Evolutionary conservation across 2,329 filamentous ascomycete genomes (phyloP), one percentile per base, ranked within the genome.

Genomic region (Venturia effusa): DNA sequence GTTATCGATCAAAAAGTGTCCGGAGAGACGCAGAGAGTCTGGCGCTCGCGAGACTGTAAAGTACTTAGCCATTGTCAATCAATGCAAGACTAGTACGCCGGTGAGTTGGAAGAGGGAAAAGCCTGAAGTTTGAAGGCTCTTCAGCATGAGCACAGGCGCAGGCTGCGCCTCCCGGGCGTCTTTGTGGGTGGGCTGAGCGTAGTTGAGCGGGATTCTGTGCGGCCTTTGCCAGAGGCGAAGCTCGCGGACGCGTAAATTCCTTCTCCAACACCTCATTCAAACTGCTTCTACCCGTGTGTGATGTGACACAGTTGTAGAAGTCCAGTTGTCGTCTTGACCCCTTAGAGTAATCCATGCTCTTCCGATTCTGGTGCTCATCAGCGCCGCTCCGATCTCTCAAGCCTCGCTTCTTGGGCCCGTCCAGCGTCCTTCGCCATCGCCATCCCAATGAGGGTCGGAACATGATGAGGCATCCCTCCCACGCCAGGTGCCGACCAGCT

Each of bases 341-440:
- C 34, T 27, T 13, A n/a, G n/a, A n/a, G n/a, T n/a, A n/a, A 57
- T 57, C 51, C 51, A 19, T 57, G 51, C 51, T 57, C 51, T 57
- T 57, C 27, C 27, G 34, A 11, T 2, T 8, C 17, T n/a, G 27
- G 15, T 34, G 2, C 51, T 57, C 27, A 34, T n/a, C 30, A 32
- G n/a, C 19, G 51, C 51, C 27, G 30, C 7, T n/a, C 24, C 27
- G 10, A 34, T 37, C 1, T 30, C 17, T n/a, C 30, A 55, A 55
- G 51, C 51, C 43, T 48, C 43, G 17, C 17, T 4, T 17, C n/a
- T n/a, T n/a, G n/a, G n/a, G n/a, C n/a, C n/a, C n/a, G n/a, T n/a
- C n/a, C n/a, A n/a, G n/a, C n/a, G n/a, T n/a, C n/a, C n/a, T n/a
- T n/a, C n/a, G n/a, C n/a, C n/a, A n/a, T n/a, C n/a, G n/a, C n/a